Evolutionary conservation across 257 asterid genomes (phyloP).

Genomic region (Rhazya stricta): DNA sequence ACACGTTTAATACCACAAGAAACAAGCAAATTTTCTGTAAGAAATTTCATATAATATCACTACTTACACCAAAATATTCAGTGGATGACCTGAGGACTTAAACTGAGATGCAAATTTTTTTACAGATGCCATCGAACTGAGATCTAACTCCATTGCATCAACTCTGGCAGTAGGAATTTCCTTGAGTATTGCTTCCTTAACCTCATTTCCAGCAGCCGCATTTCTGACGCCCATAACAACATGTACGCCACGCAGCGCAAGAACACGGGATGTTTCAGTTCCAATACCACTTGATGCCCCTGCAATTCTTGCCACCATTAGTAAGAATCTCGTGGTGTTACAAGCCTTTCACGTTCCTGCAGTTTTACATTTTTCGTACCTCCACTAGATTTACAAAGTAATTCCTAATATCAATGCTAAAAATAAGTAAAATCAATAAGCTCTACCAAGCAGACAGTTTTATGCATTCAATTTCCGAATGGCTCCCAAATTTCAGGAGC

Average conservation of each 20-base stretch:
- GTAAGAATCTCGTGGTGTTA: not conserved
- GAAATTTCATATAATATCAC: not conserved
- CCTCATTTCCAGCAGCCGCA: slow-evolving; percentile 48
- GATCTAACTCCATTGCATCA: slow-evolving; percentile 80
- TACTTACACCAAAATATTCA: slow-evolving; percentile 75
- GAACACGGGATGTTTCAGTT: slow-evolving; percentile 79
- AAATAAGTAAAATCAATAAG: not conserved
- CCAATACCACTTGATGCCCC: slow-evolving; percentile 97
- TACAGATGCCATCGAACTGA: slow-evolving; percentile 69
- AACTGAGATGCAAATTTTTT: slow-evolving; percentile 58
- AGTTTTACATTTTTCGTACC: not conserved
- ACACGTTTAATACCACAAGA: not conserved
- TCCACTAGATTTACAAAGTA: not conserved
- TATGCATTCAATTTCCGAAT: not conserved
- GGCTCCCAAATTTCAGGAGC: not conserved
- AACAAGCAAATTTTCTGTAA: not conserved
- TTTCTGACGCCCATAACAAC: slow-evolving; percentile 79
- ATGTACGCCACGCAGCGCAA: slow-evolving; percentile 70
- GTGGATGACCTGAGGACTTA: slow-evolving; percentile 54
- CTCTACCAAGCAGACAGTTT: not conserved
- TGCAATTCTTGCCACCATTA: slow-evolving; percentile 19
- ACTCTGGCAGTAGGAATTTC: slow-evolving; percentile 64
- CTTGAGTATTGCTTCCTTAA: slow-evolving; percentile 44
- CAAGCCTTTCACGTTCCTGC: not conserved
- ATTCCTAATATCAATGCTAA: not conserved